Evolutionary conservation across 2,329 filamentous ascomycete genomes (phyloP).

Genomic region (Claviceps sp.): DNA sequence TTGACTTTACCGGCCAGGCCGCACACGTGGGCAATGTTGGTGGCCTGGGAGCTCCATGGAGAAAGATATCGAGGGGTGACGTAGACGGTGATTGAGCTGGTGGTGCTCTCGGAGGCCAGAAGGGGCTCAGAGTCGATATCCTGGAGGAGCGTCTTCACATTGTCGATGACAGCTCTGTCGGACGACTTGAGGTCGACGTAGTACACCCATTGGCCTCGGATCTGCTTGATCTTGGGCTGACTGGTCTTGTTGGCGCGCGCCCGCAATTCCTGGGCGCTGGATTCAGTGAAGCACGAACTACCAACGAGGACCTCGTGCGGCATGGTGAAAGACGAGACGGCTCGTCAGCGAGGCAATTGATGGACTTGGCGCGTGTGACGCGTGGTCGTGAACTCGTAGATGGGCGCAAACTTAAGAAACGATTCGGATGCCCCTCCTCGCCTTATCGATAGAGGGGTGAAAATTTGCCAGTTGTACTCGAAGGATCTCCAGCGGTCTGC

Average conservation of each 20-base stretch:
- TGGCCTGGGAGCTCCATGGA: slow-evolving; percentile 95
- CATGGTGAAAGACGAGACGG: slow-evolving; percentile 14
- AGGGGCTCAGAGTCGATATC: slow-evolving; percentile 19
- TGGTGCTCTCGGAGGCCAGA: slow-evolving; percentile 18
- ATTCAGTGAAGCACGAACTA: slow-evolving; percentile 35
- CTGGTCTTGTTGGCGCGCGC: slow-evolving; percentile 29
- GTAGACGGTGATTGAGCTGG: slow-evolving; percentile 48
- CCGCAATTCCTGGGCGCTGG: slow-evolving; percentile 30
- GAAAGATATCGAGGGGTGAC: slow-evolving; percentile 77
- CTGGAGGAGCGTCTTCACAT: slow-evolving; percentile 33
- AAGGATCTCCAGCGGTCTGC: no score
- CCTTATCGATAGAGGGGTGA: slow-evolving; percentile 10
- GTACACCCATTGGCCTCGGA: slow-evolving; percentile 48
- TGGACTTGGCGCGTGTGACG: background rate
- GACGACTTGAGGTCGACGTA: slow-evolving; percentile 47
- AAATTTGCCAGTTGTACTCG: slow-evolving; percentile 5
- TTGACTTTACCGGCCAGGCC: slow-evolving; percentile 57
- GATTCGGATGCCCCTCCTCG: slow-evolving; percentile 6
- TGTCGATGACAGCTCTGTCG: slow-evolving; percentile 29
- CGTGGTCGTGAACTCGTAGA: background rate
- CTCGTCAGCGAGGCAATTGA: slow-evolving; percentile 1
- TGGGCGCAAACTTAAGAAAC: background rate
- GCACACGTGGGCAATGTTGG: slow-evolving; percentile 85
- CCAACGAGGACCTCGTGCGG: slow-evolving; percentile 24
- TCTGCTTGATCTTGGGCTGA: slow-evolving; percentile 30